Conservation (phyloP, 306 rosid species). For the Cajanus cajan region DNA sequence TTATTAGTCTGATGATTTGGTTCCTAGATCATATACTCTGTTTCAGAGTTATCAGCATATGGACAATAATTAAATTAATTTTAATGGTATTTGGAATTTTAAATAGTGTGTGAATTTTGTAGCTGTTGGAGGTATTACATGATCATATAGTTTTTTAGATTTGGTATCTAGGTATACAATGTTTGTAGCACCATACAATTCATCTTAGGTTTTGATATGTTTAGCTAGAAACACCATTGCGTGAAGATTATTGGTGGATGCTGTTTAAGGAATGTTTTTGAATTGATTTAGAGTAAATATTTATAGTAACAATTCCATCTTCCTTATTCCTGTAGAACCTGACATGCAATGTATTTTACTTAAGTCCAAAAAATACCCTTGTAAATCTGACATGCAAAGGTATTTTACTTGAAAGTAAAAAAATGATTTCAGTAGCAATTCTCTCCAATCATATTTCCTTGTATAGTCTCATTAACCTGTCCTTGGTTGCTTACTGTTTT, state of each 20-base stretch:
- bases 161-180: neutral
- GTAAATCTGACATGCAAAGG: too few species aligned
- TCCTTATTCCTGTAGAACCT: neutral
- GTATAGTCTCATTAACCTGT: neutral
- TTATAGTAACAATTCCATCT: neutral
- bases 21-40: neutral
- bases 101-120: neutral
- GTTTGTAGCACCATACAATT: neutral
- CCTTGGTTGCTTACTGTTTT: constrained; percentile 1
- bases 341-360: neutral
- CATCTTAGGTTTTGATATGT: neutral
- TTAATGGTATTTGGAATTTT: neutral
- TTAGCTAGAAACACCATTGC: neutral
- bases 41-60: neutral
- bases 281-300: neutral
- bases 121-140: neutral
- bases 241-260: constrained; percentile 7
- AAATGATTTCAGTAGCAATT: too few species aligned
- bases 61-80: neutral
- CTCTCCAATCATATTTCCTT: neutral
- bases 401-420: too few species aligned
- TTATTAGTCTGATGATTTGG: neutral
- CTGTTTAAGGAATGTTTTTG: neutral
- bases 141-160: neutral
- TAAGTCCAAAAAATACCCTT: neutral